Evolutionary conservation across 495 filamentous ascomycete genomes (phyloP).

Genomic region (Elaphomyces granulatus): DNA sequence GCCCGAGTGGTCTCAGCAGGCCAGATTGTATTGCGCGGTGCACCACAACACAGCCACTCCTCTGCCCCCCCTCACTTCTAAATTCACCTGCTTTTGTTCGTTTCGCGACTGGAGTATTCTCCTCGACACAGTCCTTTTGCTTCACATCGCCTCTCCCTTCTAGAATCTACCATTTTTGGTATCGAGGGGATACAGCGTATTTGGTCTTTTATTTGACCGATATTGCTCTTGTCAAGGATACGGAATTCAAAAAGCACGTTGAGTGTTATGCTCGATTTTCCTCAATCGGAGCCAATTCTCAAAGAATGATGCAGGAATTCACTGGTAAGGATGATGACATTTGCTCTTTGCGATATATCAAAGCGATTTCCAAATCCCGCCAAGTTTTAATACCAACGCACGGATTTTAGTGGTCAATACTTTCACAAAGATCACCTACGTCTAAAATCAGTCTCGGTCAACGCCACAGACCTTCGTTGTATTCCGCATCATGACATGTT

Average conservation of each 20-base stretch:
- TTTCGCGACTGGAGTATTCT: constrained; percentile 10
- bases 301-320: background rate
- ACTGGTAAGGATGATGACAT: background rate
- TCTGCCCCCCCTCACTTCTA: background rate
- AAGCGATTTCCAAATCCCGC: background rate
- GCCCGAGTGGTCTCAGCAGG: constrained; percentile 3
- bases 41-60: constrained; percentile 9
- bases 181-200: constrained; percentile 12
- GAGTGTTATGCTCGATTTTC: too few relatives aligned
- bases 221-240: too few relatives aligned
- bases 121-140: constrained; percentile 14
- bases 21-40: background rate
- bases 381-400: background rate
- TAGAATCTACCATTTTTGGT: constrained; percentile 15
- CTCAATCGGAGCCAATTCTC: background rate
- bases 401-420: background rate
- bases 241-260: too few relatives aligned
- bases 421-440: background rate
- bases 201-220: constrained; percentile 14
- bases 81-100: constrained; percentile 13
- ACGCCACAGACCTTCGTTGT: background rate
- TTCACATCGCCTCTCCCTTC: constrained; percentile 15
- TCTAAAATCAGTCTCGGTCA: background rate
- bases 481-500: background rate
- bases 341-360: background rate